phyloP scores from a whole-genome alignment of 148 eudicot genomes.

The Vaccinium darrowii region DNA sequence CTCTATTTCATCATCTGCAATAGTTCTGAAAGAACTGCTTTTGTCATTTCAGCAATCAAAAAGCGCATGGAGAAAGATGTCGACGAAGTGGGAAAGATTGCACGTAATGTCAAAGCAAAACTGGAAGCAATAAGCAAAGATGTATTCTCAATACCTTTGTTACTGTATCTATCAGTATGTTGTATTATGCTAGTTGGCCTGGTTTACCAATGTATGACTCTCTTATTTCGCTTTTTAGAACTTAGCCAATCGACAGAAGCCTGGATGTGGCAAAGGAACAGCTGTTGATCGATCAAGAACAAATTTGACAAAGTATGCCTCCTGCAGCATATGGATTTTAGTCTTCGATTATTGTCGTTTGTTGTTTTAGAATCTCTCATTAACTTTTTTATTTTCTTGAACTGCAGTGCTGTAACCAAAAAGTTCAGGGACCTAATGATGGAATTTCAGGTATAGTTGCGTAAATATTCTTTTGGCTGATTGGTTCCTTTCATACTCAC shows the following conservation, averaged over 20 bases:
- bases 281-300: conserved; percentile 55
- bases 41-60: conserved; percentile 44
- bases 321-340: background rate
- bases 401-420: conserved; percentile 48
- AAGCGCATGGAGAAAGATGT: conserved; percentile 63
- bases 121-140: conserved; percentile 45
- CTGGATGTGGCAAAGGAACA: conserved; percentile 57
- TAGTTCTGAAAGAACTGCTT: background rate
- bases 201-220: conserved; percentile 3
- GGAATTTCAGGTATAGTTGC: conserved; percentile 49
- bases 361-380: background rate
- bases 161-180: background rate
- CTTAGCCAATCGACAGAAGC: conserved; percentile 50
- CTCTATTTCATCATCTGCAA: conserved; percentile 2
- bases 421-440: conserved; percentile 53
- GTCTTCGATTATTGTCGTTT: background rate
- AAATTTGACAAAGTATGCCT: conserved; percentile 47
- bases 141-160: conserved; percentile 29
- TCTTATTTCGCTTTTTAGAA: conserved; percentile 27
- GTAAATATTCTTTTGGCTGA: background rate
- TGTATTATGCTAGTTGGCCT: background rate
- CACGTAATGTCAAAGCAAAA: conserved; percentile 50
- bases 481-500: conserved; percentile 1
- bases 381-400: conserved; percentile 10
- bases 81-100: conserved; percentile 57